A percentile compares a stretch with the other conserved stretches of the same genome.
Conservation (phyloP, 1,139 yeast genomes). For the Zygosaccharomyces sapae region DNA sequence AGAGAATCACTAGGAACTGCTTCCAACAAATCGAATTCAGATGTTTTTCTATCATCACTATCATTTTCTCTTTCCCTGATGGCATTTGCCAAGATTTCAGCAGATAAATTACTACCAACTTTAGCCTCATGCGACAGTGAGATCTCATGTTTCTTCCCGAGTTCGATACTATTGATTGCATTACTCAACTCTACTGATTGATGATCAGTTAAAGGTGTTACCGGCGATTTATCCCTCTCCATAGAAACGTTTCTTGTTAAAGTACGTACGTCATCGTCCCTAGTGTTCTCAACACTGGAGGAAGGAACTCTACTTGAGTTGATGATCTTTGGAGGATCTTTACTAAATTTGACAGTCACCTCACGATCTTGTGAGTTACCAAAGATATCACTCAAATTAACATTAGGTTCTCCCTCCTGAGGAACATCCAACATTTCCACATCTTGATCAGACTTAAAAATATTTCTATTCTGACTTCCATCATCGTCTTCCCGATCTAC, state of each 20-base stretch:
- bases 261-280: constrained; percentile 3
- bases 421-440: constrained; percentile 38
- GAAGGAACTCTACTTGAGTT: constrained; percentile 11
- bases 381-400: constrained; percentile 28
- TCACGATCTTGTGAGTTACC: constrained; percentile 13
- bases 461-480: not conserved
- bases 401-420: constrained; percentile 7
- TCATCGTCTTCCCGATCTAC: not conserved
- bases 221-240: constrained; percentile 17
- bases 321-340: constrained; percentile 25
- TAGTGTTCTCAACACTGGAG: constrained; percentile 8
- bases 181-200: constrained; percentile 16
- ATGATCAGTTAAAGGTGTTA: constrained; percentile 16
- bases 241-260: constrained; percentile 7
- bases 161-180: constrained; percentile 16
- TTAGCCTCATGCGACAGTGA: not conserved
- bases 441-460: constrained; percentile 19
- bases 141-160: constrained; percentile 5
- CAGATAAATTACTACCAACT: constrained; percentile 6
- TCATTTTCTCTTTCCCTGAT: constrained; percentile 5
- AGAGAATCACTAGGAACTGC: constrained; percentile 14
- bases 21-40: constrained; percentile 7
- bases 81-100: constrained; percentile 15
- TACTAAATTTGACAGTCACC: constrained; percentile 29
- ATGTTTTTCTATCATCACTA: not conserved